Evolutionary conservation across 2,329 filamentous ascomycete genomes (phyloP), one percentile per base, ranked within the genome.

Genomic region (Alternaria consortialis): DNA sequence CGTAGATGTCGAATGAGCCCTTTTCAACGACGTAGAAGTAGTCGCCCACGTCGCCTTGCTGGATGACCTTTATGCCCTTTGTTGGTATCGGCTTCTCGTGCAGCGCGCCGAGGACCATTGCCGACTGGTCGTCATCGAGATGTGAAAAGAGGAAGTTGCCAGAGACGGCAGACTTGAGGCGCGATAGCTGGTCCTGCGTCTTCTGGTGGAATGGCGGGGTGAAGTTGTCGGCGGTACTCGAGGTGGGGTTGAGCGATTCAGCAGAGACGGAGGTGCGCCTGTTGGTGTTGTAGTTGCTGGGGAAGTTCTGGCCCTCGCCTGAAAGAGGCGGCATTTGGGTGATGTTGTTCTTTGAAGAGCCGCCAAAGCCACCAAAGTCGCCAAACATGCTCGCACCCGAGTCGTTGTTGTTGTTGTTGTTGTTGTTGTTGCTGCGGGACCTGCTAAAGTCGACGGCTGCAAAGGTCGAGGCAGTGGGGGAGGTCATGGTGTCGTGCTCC

Each of bases 21-120:
- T 90, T 91, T 79, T 99, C 95, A 17, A 98, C 93, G 27, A 99
- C 90, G 79, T 99, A 99, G 82, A 99, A 99, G 83, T 91, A 98
- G 80, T 99, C 95, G 43, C 95, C 95, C 0, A 94, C 90, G 74
- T 98, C 95, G 56, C 95, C 95, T 82, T 99, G 95, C 51, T 90
- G 91, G 69, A 99, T 98, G 60, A 99, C 93, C 86, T 97, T 86
- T 77, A 89, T 90, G 67, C 89, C 94, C 81, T 95, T 96, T 65
- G 93, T 92, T 2, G 95, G 95, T 72, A 98, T 96, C 7, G 92
- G 91, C 80, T 98, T 98, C 81, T 99, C 95, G 62, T 96, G 89
- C 69, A 99, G 84, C 4, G 95, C 95, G 51, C 93, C 92, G 12
- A 99, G 85, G 44, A 98, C 93, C 72, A 95, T 93, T 52, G 86